These are phyloP conservation scores for Irpex lacteus DNA, from an alignment of 1,284 basidiomycete species.

Conservation along the genomic window DNA sequence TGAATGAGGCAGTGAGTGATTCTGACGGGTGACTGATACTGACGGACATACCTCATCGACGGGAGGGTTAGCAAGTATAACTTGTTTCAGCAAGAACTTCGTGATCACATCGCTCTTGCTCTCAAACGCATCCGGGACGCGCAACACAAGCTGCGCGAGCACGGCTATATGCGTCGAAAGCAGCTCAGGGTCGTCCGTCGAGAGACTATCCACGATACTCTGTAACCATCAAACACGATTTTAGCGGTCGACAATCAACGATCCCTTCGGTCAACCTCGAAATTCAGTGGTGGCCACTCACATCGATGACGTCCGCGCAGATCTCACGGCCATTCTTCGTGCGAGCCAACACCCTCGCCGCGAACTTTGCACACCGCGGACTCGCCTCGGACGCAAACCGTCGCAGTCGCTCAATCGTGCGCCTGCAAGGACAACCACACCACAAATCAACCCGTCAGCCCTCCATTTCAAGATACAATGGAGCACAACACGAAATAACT, in stretches of 20 bases:
- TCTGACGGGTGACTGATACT: no score
- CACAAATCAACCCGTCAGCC: no score
- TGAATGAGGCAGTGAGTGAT: no score
- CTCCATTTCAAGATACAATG: no score
- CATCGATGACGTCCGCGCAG: conserved; percentile 62
- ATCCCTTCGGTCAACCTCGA: background rate
- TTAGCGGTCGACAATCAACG: no score
- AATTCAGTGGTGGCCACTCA: conserved; percentile 33
- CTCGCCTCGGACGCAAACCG: conserved; percentile 63
- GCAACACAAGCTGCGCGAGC: conserved; percentile 73
- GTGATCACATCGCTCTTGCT: conserved; percentile 72
- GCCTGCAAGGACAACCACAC: conserved; percentile 33
- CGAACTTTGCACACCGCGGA: conserved; percentile 81
- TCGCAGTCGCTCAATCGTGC: conserved; percentile 64
- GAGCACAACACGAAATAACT: no score
- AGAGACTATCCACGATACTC: conserved; percentile 59
- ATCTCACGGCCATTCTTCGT: conserved; percentile 51
- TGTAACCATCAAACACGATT: conserved; percentile 26
- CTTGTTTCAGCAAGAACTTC: conserved; percentile 67
- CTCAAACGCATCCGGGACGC: conserved; percentile 74
- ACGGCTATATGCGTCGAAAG: conserved; percentile 71
- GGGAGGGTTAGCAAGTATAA: conserved; percentile 59
- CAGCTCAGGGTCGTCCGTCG: conserved; percentile 46
- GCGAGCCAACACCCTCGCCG: conserved; percentile 73
- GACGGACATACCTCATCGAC: conserved; percentile 42